Percentiles rank a stretch among this genome's conserved stretches.
Evolutionary conservation across 2,329 filamentous ascomycete species (phyloP).

Genomic region (Stachybotrys chartarum): DNA sequence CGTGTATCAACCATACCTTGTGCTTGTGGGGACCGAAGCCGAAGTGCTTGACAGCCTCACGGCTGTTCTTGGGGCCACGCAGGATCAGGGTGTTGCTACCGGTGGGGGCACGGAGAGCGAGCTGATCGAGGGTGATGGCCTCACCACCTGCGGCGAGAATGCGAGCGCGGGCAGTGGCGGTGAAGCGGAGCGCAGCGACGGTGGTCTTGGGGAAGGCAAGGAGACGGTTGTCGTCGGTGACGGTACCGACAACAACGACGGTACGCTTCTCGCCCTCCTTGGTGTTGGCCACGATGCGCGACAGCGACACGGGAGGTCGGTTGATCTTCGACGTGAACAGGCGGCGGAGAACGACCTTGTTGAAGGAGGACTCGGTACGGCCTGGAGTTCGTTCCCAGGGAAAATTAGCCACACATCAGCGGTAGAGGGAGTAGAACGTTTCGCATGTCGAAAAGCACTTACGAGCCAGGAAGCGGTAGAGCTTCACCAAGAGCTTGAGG

Average conservation of each 20-base stretch:
- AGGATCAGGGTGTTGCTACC: constrained; percentile 96
- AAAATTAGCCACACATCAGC: no score
- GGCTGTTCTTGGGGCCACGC: constrained; percentile 95
- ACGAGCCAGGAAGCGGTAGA: constrained; percentile 95
- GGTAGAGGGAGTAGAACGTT: not conserved
- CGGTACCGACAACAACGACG: constrained; percentile 85
- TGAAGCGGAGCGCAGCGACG: constrained; percentile 93
- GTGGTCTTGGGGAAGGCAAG: constrained; percentile 86
- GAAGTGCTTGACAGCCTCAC: constrained; percentile 99
- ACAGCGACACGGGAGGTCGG: constrained; percentile 90
- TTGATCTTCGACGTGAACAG: constrained; percentile 99
- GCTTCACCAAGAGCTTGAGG: constrained; percentile 94
- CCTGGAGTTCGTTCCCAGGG: constrained; percentile 39
- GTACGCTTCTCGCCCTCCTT: constrained; percentile 71
- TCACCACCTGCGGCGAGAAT: constrained; percentile 92
- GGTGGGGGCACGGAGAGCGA: constrained; percentile 89
- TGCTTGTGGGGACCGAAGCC: constrained; percentile 95
- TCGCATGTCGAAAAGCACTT: constrained; percentile 38
- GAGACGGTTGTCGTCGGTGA: constrained; percentile 97
- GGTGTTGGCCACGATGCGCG: constrained; percentile 72
- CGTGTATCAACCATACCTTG: constrained; percentile 58
- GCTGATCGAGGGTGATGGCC: constrained; percentile 92
- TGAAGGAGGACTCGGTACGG: constrained; percentile 96
- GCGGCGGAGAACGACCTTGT: constrained; percentile 96
- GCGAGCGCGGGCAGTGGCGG: constrained; percentile 87